These are phyloP conservation scores for Cadophora luteo-olivacea DNA, from an alignment of 2,329 filamentous ascomycete genomes.

Conservation along the genomic window DNA sequence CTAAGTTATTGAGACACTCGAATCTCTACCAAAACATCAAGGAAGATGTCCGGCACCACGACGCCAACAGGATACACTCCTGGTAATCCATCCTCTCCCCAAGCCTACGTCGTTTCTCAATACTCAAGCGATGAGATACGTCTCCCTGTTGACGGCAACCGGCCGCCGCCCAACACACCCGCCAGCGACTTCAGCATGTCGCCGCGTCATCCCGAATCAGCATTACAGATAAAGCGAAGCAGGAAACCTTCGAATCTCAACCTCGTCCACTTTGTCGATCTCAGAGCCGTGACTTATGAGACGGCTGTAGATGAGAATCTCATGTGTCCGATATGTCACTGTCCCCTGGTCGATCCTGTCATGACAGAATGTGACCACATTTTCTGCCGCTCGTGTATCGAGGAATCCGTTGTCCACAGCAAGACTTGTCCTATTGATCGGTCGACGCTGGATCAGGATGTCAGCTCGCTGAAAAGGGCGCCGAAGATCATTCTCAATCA, in stretches of 20 bases:
- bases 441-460: conserved; percentile 49
- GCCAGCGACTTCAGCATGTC: conserved; percentile 23
- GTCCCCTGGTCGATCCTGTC: conserved; percentile 64
- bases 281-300: conserved; percentile 47
- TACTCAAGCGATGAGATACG: conserved; percentile 22
- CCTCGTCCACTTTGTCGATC: conserved; percentile 41
- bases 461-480: conserved; percentile 35
- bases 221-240: not conserved
- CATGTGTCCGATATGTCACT: conserved; percentile 57
- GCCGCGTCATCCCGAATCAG: conserved; percentile 8
- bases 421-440: conserved; percentile 65
- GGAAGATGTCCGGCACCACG: not conserved
- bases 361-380: conserved; percentile 70
- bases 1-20: not conserved
- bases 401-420: conserved; percentile 50
- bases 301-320: conserved; percentile 47
- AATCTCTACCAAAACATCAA: not conserved
- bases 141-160: not conserved
- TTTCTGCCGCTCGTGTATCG: conserved; percentile 66
- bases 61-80: conserved; percentile 7
- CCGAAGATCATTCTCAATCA: conserved; percentile 62
- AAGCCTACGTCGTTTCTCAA: conserved; percentile 12
- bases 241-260: conserved; percentile 27
- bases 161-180: conserved; percentile 25
- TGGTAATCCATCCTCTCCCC: conserved; percentile 11